Evolutionary conservation across 129 eudicot genomes (phyloP).

Genomic region (Helianthus annuus): DNA sequence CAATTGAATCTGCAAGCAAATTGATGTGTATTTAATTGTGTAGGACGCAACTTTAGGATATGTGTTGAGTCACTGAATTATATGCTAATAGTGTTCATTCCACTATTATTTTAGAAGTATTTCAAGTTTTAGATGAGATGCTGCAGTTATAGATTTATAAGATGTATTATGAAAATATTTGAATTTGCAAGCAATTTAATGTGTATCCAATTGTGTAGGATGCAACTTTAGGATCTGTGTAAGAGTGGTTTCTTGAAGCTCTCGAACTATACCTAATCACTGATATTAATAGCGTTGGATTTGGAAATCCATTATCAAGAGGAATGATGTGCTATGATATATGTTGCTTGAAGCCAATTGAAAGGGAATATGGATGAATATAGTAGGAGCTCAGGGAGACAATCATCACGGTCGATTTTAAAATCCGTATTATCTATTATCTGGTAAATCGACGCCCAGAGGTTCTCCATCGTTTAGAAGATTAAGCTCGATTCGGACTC

Average conservation of each 20-base stretch:
- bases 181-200: too few species aligned
- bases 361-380: slow-evolving; percentile 60
- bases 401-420: slow-evolving; percentile 39
- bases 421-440: slow-evolving; percentile 77
- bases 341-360: slow-evolving; percentile 21
- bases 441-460: slow-evolving; percentile 77
- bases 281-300: background rate
- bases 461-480: slow-evolving; percentile 84
- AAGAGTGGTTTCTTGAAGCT: too few species aligned
- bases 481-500: slow-evolving; percentile 68
- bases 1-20: too few species aligned
- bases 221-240: too few species aligned
- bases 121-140: too few species aligned
- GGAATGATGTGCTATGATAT: slow-evolving; percentile 21
- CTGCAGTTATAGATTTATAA: too few species aligned
- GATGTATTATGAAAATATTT: too few species aligned
- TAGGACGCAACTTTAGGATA: too few species aligned
- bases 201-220: too few species aligned
- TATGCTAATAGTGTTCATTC: background rate
- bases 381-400: slow-evolving; percentile 51
- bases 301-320: background rate
- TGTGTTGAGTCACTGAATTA: too few species aligned
- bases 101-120: background rate
- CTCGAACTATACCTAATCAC: background rate
- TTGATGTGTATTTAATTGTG: too few species aligned